Evolutionary conservation across 2,329 filamentous ascomycete species (phyloP).

Genomic region (Xylariaceae sp.): DNA sequence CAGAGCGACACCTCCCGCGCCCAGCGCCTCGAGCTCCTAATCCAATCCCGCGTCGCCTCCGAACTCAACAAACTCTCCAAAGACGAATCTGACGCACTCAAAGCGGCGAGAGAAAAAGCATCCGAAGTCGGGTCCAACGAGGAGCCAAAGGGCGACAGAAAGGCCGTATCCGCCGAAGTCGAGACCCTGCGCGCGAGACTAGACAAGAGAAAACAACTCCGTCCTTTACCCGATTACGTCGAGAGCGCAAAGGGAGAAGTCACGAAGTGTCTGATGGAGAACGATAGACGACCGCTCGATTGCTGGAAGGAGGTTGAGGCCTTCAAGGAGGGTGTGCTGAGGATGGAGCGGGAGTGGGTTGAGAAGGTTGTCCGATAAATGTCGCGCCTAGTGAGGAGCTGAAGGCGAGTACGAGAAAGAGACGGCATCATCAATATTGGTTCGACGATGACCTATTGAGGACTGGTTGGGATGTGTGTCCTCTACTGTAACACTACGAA

Average conservation of each 20-base stretch:
- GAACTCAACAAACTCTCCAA: slow-evolving; percentile 79
- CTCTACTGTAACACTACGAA: slow-evolving; percentile 28
- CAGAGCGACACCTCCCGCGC: slow-evolving; percentile 87
- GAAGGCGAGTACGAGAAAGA: not conserved
- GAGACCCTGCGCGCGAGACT: slow-evolving; percentile 56
- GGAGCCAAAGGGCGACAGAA: slow-evolving; percentile 30
- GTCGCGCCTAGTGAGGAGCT: not conserved
- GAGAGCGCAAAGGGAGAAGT: slow-evolving; percentile 73
- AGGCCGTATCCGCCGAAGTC: slow-evolving; percentile 57
- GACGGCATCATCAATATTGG: not conserved
- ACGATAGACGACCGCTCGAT: slow-evolving; percentile 85
- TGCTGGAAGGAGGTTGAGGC: slow-evolving; percentile 91
- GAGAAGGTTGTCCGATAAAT: slow-evolving; percentile 63
- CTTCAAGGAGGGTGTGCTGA: slow-evolving; percentile 85
- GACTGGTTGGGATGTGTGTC: no score
- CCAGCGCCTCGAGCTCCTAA: slow-evolving; percentile 77
- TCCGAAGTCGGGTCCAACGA: slow-evolving; percentile 25
- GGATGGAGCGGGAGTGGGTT: slow-evolving; percentile 82
- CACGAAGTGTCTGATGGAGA: slow-evolving; percentile 73
- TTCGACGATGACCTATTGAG: not conserved
- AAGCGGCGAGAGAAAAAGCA: slow-evolving; percentile 60
- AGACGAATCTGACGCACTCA: slow-evolving; percentile 65
- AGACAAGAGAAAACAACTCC: slow-evolving; percentile 59
- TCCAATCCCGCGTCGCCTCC: slow-evolving; percentile 79
- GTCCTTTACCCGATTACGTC: slow-evolving; percentile 66